Conservation (phyloP, 441 rosid species). For the Macaranga tanarius region DNA sequence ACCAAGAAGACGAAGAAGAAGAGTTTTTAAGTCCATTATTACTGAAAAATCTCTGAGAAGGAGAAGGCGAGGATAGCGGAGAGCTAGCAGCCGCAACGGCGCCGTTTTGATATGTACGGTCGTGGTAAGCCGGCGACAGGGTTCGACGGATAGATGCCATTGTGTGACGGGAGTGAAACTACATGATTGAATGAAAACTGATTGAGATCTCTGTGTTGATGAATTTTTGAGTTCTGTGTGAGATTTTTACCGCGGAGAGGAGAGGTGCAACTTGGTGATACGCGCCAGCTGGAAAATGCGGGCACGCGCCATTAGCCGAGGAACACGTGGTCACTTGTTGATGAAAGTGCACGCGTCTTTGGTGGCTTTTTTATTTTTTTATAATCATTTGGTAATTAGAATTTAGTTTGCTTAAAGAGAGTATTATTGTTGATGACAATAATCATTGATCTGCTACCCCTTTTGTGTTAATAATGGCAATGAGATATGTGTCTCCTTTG, state of each 20-base stretch:
- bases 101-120: constrained; percentile 56
- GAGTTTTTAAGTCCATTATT: constrained; percentile 18
- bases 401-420: too few species aligned
- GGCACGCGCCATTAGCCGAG: neutral
- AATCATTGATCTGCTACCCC: too few species aligned
- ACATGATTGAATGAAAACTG: constrained; percentile 32
- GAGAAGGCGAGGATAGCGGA: constrained; percentile 28
- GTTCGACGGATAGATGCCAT: constrained; percentile 95
- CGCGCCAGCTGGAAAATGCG: constrained; percentile 22
- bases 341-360: constrained; percentile 10
- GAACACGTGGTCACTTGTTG: neutral
- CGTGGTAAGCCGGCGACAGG: constrained; percentile 66
- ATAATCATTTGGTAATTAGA: neutral
- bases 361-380: neutral
- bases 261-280: constrained; percentile 6
- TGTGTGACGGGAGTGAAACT: constrained; percentile 11
- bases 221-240: neutral
- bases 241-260: neutral
- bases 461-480: too few species aligned
- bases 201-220: neutral
- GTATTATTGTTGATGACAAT: too few species aligned
- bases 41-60: constrained; percentile 41
- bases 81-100: constrained; percentile 23
- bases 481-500: too few species aligned
- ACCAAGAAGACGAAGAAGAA: constrained; percentile 22